Evolutionary conservation across 225 moss, liverwort and hornwort species (phyloP), one percentile per base, ranked within the genome.

Genomic region (Ulota crispa): DNA sequence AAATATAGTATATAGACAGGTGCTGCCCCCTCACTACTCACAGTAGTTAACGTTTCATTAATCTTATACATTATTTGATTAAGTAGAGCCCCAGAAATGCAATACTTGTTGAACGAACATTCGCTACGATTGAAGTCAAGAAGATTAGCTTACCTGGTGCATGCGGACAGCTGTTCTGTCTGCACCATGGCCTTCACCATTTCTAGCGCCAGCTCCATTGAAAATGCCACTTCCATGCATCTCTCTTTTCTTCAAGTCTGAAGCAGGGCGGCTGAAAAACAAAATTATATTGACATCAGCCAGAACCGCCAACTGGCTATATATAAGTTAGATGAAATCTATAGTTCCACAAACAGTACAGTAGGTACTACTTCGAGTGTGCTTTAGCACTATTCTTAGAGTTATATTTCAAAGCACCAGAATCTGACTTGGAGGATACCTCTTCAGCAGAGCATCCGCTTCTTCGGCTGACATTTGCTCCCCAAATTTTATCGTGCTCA

Each of bases 141-240:
- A 43, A 80, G 65, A 72, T 14, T 16, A 68, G 60, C 32, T 73
- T 30, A 88, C 88, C 88, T 98, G 97, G 73, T 92, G 92, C 82
- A 95, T 83, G 61, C 94, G 91, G 53, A 98, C 95, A 42, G 95
- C 92, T 50, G 98, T 94, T 82, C 94, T 92, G 30, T 95, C 94
- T 45, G 85, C 87, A 54, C 82, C 83, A 39, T 89, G 93, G 31
- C 87, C 88, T 70, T 89, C 95, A 24, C 86, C 79, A 70, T 79
- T 81, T 72, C 75, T 81, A 60, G 83, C 63, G 39, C 88, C 81
- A 31, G 78, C 65, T 70, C 92, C 95, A 47, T 90, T 88, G 61
- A 98, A 98, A 61, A 98, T 98, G 1, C 98, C 98, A 72, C 93
- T 98, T 50, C 98, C 98, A 73, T 84, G 89, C 98, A 98, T 98